These are phyloP conservation scores for Ensete ventricosum DNA, from an alignment of 176 grass and related monocot species.

Conservation along the genomic window DNA sequence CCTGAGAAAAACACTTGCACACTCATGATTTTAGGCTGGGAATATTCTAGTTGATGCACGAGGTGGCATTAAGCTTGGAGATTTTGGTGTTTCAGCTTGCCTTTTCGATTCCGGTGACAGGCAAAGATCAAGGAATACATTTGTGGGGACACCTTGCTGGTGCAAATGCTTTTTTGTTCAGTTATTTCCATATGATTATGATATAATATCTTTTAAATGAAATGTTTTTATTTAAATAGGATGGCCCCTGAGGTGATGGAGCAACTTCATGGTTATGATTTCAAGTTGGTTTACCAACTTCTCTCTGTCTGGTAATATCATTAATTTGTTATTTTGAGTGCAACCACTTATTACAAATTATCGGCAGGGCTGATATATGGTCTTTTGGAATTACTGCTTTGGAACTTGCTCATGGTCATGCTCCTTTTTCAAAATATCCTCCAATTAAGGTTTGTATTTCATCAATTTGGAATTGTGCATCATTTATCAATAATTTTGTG, in stretches of 20 bases:
- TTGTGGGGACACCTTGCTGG: conserved; percentile 98
- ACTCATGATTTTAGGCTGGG: conserved; percentile 56
- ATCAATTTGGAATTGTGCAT: not conserved
- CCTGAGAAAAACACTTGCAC: no score
- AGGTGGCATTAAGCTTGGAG: conserved; percentile 81
- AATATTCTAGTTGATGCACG: conserved; percentile 83
- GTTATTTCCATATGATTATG: not conserved
- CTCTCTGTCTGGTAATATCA: conserved; percentile 1
- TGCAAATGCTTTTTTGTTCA: conserved; percentile 18
- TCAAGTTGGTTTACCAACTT: conserved; percentile 50
- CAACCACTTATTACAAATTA: conserved; percentile 26
- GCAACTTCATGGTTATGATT: conserved; percentile 89
- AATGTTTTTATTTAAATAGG: conserved; percentile 40
- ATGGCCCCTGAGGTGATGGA: conserved; percentile 98
- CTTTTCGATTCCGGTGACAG: conserved; percentile 89
- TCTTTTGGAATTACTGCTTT: conserved; percentile 98
- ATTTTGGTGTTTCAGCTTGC: conserved; percentile 97
- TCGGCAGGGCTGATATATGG: conserved; percentile 94
- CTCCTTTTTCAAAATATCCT: conserved; percentile 93
- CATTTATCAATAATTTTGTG: not conserved
- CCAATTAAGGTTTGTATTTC: conserved; percentile 75
- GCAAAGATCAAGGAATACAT: conserved; percentile 81
- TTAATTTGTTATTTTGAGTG: not conserved
- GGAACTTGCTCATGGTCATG: conserved; percentile 95
- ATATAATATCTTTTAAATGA: conserved; percentile 12